Evolutionary conservation across 129 eudicot species (phyloP).

Genomic region (Tanacetum coccineum): DNA sequence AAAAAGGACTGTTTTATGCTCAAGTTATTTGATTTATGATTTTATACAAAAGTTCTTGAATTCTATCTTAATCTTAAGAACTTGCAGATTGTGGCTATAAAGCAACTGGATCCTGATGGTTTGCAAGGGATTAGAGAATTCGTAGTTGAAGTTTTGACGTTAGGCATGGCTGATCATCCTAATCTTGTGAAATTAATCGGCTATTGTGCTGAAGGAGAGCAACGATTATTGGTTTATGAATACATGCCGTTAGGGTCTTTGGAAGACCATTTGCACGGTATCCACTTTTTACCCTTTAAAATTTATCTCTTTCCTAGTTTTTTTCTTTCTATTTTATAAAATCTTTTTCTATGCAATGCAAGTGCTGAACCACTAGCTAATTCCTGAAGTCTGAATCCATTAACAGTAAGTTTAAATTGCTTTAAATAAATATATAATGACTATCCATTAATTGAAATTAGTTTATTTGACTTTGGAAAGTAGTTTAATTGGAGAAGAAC

Average conservation of each 20-base stretch:
- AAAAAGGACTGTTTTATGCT: neutral
- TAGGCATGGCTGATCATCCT: conserved; percentile 73
- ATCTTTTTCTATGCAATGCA: conserved; percentile 22
- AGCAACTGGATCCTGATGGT: conserved; percentile 79
- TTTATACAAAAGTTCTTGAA: conserved; percentile 1
- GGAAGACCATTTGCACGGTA: conserved; percentile 90
- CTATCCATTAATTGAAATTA: neutral
- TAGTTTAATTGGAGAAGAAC: conserved; percentile 6
- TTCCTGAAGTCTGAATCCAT: conserved; percentile 18
- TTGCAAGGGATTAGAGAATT: conserved; percentile 80
- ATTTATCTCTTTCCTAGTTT: neutral
- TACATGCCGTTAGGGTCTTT: conserved; percentile 89
- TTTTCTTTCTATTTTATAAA: conserved; percentile 5
- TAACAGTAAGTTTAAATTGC: conserved; percentile 25
- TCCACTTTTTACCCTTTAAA: neutral
- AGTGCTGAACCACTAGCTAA: conserved; percentile 27
- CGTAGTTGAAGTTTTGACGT: conserved; percentile 68
- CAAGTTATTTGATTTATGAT: neutral
- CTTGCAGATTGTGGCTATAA: conserved; percentile 79
- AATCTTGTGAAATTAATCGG: conserved; percentile 89
- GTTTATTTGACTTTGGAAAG: conserved; percentile 12
- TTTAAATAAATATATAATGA: conserved; percentile 1
- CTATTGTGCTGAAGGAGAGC: conserved; percentile 86
- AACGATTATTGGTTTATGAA: conserved; percentile 82
- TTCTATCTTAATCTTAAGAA: neutral